Evolutionary conservation across 371 early-diverging fungal genomes (phyloP), one percentile per base, ranked within the genome.

Genomic region (Mortierella sp.): DNA sequence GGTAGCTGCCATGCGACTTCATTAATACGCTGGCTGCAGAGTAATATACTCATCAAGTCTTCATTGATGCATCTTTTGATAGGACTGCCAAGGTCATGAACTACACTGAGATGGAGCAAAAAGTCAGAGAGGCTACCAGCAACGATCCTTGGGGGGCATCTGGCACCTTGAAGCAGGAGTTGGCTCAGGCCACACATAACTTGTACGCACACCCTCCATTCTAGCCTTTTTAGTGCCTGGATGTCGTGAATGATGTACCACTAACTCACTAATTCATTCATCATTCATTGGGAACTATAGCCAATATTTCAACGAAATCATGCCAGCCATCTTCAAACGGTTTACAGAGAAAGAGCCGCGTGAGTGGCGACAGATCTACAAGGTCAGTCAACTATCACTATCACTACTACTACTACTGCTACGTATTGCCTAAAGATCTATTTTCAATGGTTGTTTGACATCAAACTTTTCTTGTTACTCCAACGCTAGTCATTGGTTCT

Each of bases 311-410:
- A 94, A 93, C 72, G 97, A 97, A 79, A 95, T 98, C 67, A 97
- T 98, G 97, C 90, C 95, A 0, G 93, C 93, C 22, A 91, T 98
- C 37, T 97, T 94, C 84, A 90, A 93, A 72, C 90, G 95, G 28
- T 91, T 97, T 71, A 89, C 93, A 47, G 97, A 97, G 75, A 91
- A 93, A 62, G 93, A 95, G 68, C 88, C 94, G 0, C 83, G 90
- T 35, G 93, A 93, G 68, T 98, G 98, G 99, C 87, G 98, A 73
- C 95, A 96, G 75, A 92, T 95, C 32, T 98, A 98, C 89, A 98
- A 98, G 90, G 96, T 69, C 24, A 68, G 68, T 43, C 57, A 52
- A 24, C 10, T 2, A 30, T n/a, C n/a, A n/a, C 30, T 4, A 30
- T 2, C 1, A 30, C 4, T 4, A 4, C 4, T 30, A 30, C 4